A percentile compares a stretch with the other conserved stretches of the same genome.
Evolutionary conservation across 495 filamentous ascomycete genomes (phyloP).

Genomic region (Pseudevernia furfuracea): DNA sequence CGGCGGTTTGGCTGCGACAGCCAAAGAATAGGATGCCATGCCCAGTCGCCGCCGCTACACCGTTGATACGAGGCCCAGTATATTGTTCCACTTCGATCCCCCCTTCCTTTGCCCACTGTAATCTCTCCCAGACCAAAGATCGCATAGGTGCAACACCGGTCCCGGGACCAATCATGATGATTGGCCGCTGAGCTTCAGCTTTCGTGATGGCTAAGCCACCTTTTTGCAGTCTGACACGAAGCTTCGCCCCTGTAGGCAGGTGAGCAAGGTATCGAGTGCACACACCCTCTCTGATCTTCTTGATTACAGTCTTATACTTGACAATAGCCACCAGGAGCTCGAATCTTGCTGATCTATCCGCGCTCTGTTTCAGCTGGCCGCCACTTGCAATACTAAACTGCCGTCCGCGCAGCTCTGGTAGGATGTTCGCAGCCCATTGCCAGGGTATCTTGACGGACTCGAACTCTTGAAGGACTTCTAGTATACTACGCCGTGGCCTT

Average conservation of each 20-base stretch:
- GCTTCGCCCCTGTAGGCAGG: slow-evolving; percentile 47
- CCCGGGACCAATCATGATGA: slow-evolving; percentile 78
- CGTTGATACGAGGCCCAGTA: slow-evolving; percentile 28
- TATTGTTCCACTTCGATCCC: slow-evolving; percentile 30
- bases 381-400: slow-evolving; percentile 87
- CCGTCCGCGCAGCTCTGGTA: slow-evolving; percentile 68
- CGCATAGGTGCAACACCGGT: slow-evolving; percentile 89
- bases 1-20: slow-evolving; percentile 59
- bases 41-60: slow-evolving; percentile 22
- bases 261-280: slow-evolving; percentile 78
- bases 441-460: slow-evolving; percentile 73
- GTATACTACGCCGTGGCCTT: slow-evolving; percentile 78
- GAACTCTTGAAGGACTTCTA: slow-evolving; percentile 90
- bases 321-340: slow-evolving; percentile 86
- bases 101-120: slow-evolving; percentile 25
- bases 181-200: slow-evolving; percentile 43
- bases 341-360: slow-evolving; percentile 43
- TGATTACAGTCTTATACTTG: slow-evolving; percentile 82
- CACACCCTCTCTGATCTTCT: slow-evolving; percentile 75
- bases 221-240: slow-evolving; percentile 52
- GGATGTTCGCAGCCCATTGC: slow-evolving; percentile 56
- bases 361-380: slow-evolving; percentile 41
- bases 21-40: slow-evolving; percentile 64
- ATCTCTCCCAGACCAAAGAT: slow-evolving; percentile 65
- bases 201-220: slow-evolving; percentile 45